Evolutionary conservation across 108 stramenopile genomes (phyloP).

Genomic region (Schizochytrium sp.): DNA sequence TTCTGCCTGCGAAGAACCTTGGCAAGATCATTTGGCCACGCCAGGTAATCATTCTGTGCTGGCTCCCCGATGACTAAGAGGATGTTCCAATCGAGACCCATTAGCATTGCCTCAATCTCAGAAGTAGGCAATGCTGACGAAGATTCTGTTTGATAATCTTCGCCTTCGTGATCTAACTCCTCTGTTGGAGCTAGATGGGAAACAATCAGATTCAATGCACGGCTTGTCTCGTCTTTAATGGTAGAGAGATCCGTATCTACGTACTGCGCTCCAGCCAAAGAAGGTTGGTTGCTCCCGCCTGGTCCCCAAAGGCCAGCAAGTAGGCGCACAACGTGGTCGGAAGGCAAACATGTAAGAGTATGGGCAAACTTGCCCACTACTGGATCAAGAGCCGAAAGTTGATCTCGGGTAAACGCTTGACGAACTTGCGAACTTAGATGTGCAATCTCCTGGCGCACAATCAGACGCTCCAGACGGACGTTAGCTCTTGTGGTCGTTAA

Average conservation of each 20-base stretch:
- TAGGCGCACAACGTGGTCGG: neutral
- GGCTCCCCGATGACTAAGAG: too few species aligned
- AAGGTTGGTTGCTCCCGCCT: too few species aligned
- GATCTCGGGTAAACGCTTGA: neutral
- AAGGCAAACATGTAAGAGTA: neutral
- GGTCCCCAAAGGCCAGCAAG: neutral
- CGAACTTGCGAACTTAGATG: neutral
- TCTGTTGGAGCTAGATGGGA: too few species aligned
- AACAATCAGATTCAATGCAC: too few species aligned
- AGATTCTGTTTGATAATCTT: too few species aligned
- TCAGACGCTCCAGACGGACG: neutral
- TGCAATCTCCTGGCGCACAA: conserved; percentile 31
- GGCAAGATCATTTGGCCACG: neutral
- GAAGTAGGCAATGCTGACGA: too few species aligned
- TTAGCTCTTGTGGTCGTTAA: neutral
- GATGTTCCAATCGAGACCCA: too few species aligned
- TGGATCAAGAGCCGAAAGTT: neutral
- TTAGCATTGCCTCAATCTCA: too few species aligned
- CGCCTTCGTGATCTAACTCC: too few species aligned
- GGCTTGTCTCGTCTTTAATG: too few species aligned
- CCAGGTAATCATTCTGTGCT: neutral
- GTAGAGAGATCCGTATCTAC: too few species aligned
- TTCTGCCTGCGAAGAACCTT: neutral
- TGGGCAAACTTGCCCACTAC: neutral
- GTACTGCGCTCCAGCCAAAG: too few species aligned